A percentile compares a stretch with the other conserved stretches of the same genome.
phyloP scores from a whole-genome alignment of 345 rosid species.

The Aegle marmelos region DNA sequence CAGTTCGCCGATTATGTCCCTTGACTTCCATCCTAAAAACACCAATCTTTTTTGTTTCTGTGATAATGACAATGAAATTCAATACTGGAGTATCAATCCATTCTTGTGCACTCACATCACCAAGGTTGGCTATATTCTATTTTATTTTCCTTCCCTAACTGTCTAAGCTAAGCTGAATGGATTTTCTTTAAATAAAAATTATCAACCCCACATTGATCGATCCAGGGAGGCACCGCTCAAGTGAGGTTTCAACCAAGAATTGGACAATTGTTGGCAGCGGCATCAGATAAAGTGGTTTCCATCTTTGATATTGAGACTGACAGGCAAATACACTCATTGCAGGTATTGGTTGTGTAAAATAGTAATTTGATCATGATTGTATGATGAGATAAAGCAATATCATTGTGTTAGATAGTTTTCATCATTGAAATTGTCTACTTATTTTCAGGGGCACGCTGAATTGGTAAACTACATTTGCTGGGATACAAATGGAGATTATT shows the following conservation, averaged over 20 bases:
- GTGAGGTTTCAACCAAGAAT: constrained; percentile 67
- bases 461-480: constrained; percentile 58
- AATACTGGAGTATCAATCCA: constrained; percentile 50
- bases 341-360: constrained; percentile 33
- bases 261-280: constrained; percentile 65
- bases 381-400: neutral
- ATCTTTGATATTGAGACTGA: constrained; percentile 60
- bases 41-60: constrained; percentile 59
- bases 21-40: constrained; percentile 71
- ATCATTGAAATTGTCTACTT: neutral
- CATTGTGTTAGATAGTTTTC: neutral
- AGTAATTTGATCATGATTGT: neutral
- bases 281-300: constrained; percentile 56
- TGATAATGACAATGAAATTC: constrained; percentile 53
- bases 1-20: constrained; percentile 54
- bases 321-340: constrained; percentile 35
- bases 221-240: constrained; percentile 54
- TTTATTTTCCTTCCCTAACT: neutral
- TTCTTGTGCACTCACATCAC: constrained; percentile 38
- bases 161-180: neutral
- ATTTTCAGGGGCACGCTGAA: constrained; percentile 52
- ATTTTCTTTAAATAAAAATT: neutral
- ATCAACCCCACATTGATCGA: neutral
- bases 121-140: constrained; percentile 36
- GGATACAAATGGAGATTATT: constrained; percentile 56